Base-by-base conservation (phyloP, 179 eudicot species). In the Silene coronaria region DNA sequence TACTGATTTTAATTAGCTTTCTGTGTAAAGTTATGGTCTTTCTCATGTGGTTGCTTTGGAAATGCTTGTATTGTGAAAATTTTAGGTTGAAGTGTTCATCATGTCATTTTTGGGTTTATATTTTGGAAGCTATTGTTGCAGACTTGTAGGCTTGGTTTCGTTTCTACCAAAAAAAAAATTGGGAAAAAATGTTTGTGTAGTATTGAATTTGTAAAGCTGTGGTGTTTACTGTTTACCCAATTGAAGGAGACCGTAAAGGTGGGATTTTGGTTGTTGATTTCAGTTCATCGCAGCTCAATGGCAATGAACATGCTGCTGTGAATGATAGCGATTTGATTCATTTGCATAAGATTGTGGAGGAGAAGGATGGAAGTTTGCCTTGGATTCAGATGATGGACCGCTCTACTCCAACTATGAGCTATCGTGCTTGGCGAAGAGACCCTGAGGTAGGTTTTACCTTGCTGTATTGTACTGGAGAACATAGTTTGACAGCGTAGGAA, bases 361-460 rank as follows among this genome's bases (percentile, higher is more conserved):
- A 82, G 80, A 90, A 76, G 76, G 97, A 92, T 84, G 97, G 92
- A 30, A 96, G 97, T 23, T 87, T 89, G 9, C 80, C 91, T 65
- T 94, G 98, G 98, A 89, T 86, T 36, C 92, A 84, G 73, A 77
- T 92, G 88, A 94, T 92, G 97, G 96, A 94, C 57, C 86, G 87
- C 71, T 87, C 96, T 23, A 82, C 89, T 48, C 86, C 84, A 2
- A 81, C 79, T 66, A 92, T 94, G 97, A 88, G 78, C 79, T 92
- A 90, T 81, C 91, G 85, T 82, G 98, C 96, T 66, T 94, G 97
- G 96, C 90, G 89, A 28, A 88, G 97, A 81, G 97, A 92, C 76
- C 83, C 82, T 19, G 87, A 84, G 94, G 98, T 94, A 75, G 3
- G 36, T 36, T 10, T 59, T 5, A 36, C n/a, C 61, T 23, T 60